A percentile compares a stretch with the other conserved stretches of the same genome.
These are phyloP conservation scores for Phytophthora brassicae DNA, from an alignment of 352 stramenopile genomes.

Conservation along the genomic window DNA sequence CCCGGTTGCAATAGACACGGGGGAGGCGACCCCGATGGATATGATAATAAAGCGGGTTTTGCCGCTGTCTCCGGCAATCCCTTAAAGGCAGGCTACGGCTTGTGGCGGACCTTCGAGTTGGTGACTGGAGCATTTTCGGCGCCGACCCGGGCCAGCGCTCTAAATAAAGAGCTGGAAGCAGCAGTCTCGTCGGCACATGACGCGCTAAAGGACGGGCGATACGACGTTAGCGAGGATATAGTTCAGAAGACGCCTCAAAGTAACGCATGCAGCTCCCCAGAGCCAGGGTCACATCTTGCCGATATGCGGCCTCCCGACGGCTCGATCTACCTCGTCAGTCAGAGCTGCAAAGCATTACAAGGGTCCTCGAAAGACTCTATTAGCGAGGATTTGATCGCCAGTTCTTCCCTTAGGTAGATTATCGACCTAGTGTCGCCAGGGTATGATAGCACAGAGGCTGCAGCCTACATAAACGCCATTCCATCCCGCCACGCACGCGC, in stretches of 20 bases:
- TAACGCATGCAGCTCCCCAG: no score
- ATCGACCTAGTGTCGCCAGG: neutral
- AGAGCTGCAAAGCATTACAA: no score
- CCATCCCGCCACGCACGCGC: slow-evolving; percentile 1
- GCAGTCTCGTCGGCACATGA: neutral
- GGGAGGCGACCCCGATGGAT: neutral
- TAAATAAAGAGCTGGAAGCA: neutral
- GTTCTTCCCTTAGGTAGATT: neutral
- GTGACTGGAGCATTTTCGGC: neutral
- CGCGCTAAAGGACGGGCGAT: no score
- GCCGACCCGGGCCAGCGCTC: neutral
- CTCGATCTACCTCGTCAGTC: no score
- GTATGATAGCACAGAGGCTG: neutral
- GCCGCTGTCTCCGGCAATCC: neutral
- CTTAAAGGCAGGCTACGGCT: no score
- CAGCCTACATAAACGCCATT: neutral
- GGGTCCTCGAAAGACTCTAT: no score
- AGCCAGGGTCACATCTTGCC: no score
- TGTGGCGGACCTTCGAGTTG: slow-evolving; percentile 3
- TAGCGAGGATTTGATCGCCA: neutral
- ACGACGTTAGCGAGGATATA: no score
- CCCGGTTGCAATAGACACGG: neutral
- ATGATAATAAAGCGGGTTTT: slow-evolving; percentile 4
- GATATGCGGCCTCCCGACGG: no score
- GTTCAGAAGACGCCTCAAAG: no score